These are phyloP conservation scores for Achaetomium macrosporum DNA, from an alignment of 2,329 filamentous ascomycete genomes.

Conservation along the genomic window DNA sequence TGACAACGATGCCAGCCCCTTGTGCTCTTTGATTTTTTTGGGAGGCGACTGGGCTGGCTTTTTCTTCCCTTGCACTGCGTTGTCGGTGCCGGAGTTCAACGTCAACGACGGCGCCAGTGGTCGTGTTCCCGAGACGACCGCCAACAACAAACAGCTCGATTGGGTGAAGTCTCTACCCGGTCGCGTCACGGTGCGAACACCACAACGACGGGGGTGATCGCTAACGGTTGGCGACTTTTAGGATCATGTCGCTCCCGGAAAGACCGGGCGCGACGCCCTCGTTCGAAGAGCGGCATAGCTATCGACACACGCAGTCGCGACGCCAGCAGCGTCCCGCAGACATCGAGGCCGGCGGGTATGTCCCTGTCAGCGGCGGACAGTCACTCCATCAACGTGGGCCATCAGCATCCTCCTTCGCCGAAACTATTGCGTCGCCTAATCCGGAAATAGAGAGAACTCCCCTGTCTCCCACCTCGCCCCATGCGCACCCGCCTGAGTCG, in stretches of 20 bases:
- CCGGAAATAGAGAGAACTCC: conserved; percentile 50
- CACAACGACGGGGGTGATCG: neutral
- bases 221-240: conserved; percentile 26
- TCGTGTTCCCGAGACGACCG: conserved; percentile 5
- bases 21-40: neutral
- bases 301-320: conserved; percentile 63
- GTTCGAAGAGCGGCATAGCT: conserved; percentile 56
- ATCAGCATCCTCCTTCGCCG: conserved; percentile 53
- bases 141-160: neutral
- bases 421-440: conserved; percentile 51
- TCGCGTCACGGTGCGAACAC: neutral
- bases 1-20: conserved; percentile 10
- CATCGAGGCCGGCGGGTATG: conserved; percentile 58
- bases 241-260: conserved; percentile 56
- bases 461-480: conserved; percentile 44
- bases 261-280: conserved; percentile 59
- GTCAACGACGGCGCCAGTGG: neutral
- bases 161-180: conserved; percentile 15
- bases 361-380: conserved; percentile 36
- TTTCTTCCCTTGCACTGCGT: neutral
- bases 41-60: conserved; percentile 11
- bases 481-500: conserved; percentile 29
- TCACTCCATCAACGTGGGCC: conserved; percentile 49
- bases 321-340: conserved; percentile 59
- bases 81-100: neutral